phyloP scores from a whole-genome alignment of 2,329 filamentous ascomycete species.

The Arthrobotrys musiformis region DNA sequence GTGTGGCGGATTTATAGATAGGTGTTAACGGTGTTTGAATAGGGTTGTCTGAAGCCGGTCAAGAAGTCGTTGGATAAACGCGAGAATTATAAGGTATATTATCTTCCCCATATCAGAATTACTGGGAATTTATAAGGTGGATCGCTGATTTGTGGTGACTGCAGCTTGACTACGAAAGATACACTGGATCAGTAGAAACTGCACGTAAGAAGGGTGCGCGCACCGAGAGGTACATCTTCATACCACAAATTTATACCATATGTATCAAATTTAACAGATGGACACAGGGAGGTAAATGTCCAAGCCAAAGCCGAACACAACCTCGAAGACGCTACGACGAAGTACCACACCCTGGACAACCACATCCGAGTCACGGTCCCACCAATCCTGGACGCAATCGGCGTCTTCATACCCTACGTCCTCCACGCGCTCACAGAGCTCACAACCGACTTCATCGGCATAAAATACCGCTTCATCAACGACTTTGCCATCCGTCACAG shows the following conservation, averaged over 20 bases:
- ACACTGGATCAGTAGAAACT: slow-evolving; percentile 76
- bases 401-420: slow-evolving; percentile 73
- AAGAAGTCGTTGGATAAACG: slow-evolving; percentile 86
- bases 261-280: neutral
- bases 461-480: slow-evolving; percentile 39
- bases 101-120: neutral
- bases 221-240: slow-evolving; percentile 28
- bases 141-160: slow-evolving; percentile 40
- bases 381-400: slow-evolving; percentile 70
- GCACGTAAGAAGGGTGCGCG: slow-evolving; percentile 74
- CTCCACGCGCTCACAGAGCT: slow-evolving; percentile 71
- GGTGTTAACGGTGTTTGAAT: neutral
- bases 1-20: neutral
- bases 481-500: slow-evolving; percentile 46
- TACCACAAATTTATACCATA: neutral
- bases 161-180: slow-evolving; percentile 83
- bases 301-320: slow-evolving; percentile 76
- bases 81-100: slow-evolving; percentile 76
- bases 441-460: slow-evolving; percentile 29
- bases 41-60: slow-evolving; percentile 70
- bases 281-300: slow-evolving; percentile 71
- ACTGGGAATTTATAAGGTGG: slow-evolving; percentile 19
- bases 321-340: slow-evolving; percentile 72
- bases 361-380: slow-evolving; percentile 78
- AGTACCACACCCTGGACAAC: slow-evolving; percentile 79